phyloP scores from a whole-genome alignment of 2,329 filamentous ascomycete genomes.

The Colletotrichum spaethianum region DNA sequence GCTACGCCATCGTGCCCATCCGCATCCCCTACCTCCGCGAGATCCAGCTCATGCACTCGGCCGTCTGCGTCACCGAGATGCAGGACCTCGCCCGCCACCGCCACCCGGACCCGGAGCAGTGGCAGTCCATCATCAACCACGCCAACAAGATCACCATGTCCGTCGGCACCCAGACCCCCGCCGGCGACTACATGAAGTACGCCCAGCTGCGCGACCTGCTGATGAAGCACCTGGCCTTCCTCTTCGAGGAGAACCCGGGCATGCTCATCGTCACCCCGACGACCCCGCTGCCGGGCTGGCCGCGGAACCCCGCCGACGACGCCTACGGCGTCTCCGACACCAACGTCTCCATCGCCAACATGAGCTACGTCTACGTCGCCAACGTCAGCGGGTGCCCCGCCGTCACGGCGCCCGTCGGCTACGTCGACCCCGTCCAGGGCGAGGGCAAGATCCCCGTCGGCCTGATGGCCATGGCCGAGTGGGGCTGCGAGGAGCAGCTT shows the following conservation, averaged over 20 bases:
- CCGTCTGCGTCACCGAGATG: slow-evolving; percentile 83
- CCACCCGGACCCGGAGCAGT: slow-evolving; percentile 60
- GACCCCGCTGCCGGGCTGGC: slow-evolving; percentile 82
- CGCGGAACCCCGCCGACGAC: slow-evolving; percentile 69
- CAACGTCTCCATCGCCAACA: slow-evolving; percentile 80
- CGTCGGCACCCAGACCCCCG: slow-evolving; percentile 74
- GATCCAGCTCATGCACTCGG: slow-evolving; percentile 82
- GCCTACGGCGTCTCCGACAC: slow-evolving; percentile 82
- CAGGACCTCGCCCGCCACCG: slow-evolving; percentile 58
- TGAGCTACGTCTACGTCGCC: slow-evolving; percentile 89
- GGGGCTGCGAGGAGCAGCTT: slow-evolving; percentile 76
- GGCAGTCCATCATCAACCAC: slow-evolving; percentile 71
- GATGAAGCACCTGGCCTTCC: slow-evolving; percentile 82
- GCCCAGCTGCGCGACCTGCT: slow-evolving; percentile 81
- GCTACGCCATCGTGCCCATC: slow-evolving; percentile 70
- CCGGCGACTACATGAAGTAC: slow-evolving; percentile 79
- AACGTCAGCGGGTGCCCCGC: slow-evolving; percentile 87
- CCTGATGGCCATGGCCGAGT: slow-evolving; percentile 75
- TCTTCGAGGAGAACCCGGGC: slow-evolving; percentile 80
- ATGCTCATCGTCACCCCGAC: slow-evolving; percentile 86
- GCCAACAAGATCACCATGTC: slow-evolving; percentile 80
- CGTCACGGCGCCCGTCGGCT: slow-evolving; percentile 82
- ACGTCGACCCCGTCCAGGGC: slow-evolving; percentile 69
- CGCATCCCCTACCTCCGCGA: slow-evolving; percentile 76
- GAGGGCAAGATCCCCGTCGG: slow-evolving; percentile 73